Evolutionary conservation across 192 early-diverging fungal genomes (phyloP), one percentile per base, ranked within the genome.

Genomic region (Glomus cerebriforme): DNA sequence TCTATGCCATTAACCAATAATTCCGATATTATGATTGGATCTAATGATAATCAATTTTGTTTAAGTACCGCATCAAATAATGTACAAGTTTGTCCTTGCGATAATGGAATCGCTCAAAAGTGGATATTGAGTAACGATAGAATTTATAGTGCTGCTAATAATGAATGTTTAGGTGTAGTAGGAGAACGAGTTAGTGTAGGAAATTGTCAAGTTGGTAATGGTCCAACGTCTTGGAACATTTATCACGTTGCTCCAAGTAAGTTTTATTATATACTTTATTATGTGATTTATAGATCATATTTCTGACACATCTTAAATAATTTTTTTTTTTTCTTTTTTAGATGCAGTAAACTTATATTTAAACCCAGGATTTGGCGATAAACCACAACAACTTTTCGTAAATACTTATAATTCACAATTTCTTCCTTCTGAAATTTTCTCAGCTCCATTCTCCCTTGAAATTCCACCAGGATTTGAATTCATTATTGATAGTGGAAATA

Each of bases 391-490:
- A 39, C 22, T 78, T 22, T 29, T 35, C 0, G 10, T 59, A 10
- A 29, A 32, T 27, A 54, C 10, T n/a, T 78, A 78, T 37, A 68
- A 64, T 37, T 68, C 37, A 12, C 1, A 78, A 78, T 24, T 12
- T 27, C 65, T 78, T 26, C 77, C 77, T 1, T 7, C 66, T 12
- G n/a, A 43, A 8, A 78, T 78, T 19, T 78, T 78, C 19, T 59
- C 29, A 22, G 54, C 66, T 1, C 45, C 45, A 54, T 78, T 78
- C 49, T 78, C 77, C 17, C 13, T 78, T 13, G 77, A 78, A n/a
- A 68, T 78, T 68, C 77, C 77, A 31, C 77, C 77, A 2, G 77
- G 77, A 22, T 78, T 69, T 19, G 45, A 68, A 78, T 78, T 78
- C 37, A 35, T 68, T 22, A 37, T 78, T 58, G 19, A 47, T 59